phyloP scores from a whole-genome alignment of 805 yeast species.

The Candida michaelii region DNA sequence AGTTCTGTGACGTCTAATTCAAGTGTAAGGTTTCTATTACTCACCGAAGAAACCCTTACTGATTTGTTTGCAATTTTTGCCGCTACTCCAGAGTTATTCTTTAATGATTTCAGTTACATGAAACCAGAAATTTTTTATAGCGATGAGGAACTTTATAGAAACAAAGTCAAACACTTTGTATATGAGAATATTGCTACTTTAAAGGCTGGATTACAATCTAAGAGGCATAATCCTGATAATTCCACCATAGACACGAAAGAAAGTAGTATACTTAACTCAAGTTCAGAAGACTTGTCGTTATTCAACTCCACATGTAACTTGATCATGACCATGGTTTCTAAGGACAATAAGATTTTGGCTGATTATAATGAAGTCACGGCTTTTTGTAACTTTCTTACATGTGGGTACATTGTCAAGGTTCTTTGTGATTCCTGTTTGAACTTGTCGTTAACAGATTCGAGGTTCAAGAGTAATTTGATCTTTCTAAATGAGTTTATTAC shows the following conservation, averaged over 20 bases:
- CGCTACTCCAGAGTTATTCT: constrained; percentile 34
- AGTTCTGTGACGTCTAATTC: background rate
- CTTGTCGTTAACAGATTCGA: constrained; percentile 33
- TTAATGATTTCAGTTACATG: constrained; percentile 27
- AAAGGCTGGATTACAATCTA: constrained; percentile 19
- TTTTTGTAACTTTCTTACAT: constrained; percentile 25
- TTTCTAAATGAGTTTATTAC: constrained; percentile 35
- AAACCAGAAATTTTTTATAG: constrained; percentile 16
- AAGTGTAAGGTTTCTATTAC: constrained; percentile 3
- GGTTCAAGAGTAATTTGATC: constrained; percentile 35
- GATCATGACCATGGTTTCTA: constrained; percentile 29
- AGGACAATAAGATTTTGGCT: constrained; percentile 15
- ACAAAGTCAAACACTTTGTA: constrained; percentile 19
- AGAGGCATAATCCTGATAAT: background rate
- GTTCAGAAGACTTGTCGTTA: constrained; percentile 16
- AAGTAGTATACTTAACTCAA: background rate
- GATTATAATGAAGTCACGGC: constrained; percentile 24
- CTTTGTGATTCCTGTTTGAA: constrained; percentile 37
- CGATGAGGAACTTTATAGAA: constrained; percentile 17
- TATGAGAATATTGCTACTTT: constrained; percentile 24
- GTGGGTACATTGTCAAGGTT: constrained; percentile 32
- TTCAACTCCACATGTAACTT: constrained; percentile 37
- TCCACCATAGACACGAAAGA: background rate
- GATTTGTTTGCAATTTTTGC: constrained; percentile 34
- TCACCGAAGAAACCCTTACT: constrained; percentile 30